Percentiles rank a stretch among this genome's conserved stretches.
Evolutionary conservation across 257 asterid genomes (phyloP).

Genomic region (Nicotiana benthamiana): DNA sequence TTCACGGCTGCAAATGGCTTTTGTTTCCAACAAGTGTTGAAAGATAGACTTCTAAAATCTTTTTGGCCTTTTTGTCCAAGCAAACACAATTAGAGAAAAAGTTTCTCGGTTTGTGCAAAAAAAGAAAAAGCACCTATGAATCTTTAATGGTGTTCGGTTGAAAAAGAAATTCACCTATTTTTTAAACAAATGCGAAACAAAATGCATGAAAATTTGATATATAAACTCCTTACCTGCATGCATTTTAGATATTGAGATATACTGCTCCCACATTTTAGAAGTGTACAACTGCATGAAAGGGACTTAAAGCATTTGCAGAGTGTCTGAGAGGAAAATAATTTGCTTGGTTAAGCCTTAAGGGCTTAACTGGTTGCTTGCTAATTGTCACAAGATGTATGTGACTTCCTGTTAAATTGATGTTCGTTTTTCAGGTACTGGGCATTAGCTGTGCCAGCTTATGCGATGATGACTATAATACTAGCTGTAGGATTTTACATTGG

Average conservation of each 20-base stretch:
- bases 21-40: not conserved
- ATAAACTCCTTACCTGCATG: not conserved
- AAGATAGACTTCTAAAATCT: too few relatives aligned
- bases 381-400: not conserved
- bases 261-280: not conserved
- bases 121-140: not conserved
- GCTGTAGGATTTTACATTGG: slow-evolving; percentile 62
- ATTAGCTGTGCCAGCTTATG: slow-evolving; percentile 70
- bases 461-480: slow-evolving; percentile 47
- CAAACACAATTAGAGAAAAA: too few relatives aligned
- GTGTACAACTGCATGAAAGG: not conserved
- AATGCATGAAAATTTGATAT: not conserved
- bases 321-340: not conserved
- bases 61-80: too few relatives aligned
- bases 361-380: not conserved
- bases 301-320: not conserved
- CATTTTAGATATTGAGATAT: not conserved
- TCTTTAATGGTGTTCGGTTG: not conserved
- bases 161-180: not conserved
- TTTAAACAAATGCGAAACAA: not conserved
- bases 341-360: not conserved
- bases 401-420: not conserved
- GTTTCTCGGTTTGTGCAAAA: too few relatives aligned
- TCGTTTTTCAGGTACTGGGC: slow-evolving; percentile 70
- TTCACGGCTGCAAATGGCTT: not conserved